Percentiles rank a stretch among this genome's conserved stretches.
phyloP scores from a whole-genome alignment of 192 early-diverging fungal species.

The Coemansia pectinata region DNA sequence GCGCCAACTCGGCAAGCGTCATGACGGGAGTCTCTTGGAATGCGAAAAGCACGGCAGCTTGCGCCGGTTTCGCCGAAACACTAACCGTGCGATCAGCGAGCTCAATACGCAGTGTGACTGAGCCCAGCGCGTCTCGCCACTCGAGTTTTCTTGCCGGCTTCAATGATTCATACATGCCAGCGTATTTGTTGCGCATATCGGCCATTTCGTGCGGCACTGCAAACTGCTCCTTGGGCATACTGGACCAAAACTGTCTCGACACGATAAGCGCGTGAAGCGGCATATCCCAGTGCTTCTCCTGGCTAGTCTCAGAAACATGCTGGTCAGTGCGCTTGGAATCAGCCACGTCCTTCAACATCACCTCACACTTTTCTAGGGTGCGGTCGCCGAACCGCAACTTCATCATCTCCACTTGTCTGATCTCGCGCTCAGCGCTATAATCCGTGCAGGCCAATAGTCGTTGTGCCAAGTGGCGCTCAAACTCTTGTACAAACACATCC shows the following conservation, averaged over 20 bases:
- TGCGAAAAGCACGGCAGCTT: slow-evolving; percentile 58
- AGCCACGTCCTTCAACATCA: slow-evolving; percentile 79
- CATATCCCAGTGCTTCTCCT: slow-evolving; percentile 18
- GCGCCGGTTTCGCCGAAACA: slow-evolving; percentile 55
- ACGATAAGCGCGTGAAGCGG: slow-evolving; percentile 52
- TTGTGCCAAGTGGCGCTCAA: slow-evolving; percentile 60
- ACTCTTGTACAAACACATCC: slow-evolving; percentile 71
- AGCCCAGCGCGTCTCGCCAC: slow-evolving; percentile 57
- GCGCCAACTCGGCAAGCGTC: slow-evolving; percentile 15
- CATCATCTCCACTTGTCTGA: slow-evolving; percentile 70
- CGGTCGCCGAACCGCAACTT: slow-evolving; percentile 70
- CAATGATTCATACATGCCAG: slow-evolving; percentile 46
- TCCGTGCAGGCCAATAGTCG: slow-evolving; percentile 53
- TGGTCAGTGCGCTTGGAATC: slow-evolving; percentile 69
- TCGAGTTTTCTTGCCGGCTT: slow-evolving; percentile 64
- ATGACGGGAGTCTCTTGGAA: slow-evolving; percentile 11
- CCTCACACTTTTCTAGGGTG: slow-evolving; percentile 67
- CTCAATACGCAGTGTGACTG: slow-evolving; percentile 60
- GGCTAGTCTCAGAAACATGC: slow-evolving; percentile 43
- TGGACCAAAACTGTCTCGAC: slow-evolving; percentile 70
- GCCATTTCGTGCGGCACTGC: slow-evolving; percentile 47
- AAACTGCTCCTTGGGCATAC: slow-evolving; percentile 27
- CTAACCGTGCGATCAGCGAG: slow-evolving; percentile 55
- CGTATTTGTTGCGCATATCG: slow-evolving; percentile 51
- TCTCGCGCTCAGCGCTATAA: slow-evolving; percentile 61